phyloP scores from a whole-genome alignment of 768 basidiomycete species.

The Amanita fuliginea region DNA sequence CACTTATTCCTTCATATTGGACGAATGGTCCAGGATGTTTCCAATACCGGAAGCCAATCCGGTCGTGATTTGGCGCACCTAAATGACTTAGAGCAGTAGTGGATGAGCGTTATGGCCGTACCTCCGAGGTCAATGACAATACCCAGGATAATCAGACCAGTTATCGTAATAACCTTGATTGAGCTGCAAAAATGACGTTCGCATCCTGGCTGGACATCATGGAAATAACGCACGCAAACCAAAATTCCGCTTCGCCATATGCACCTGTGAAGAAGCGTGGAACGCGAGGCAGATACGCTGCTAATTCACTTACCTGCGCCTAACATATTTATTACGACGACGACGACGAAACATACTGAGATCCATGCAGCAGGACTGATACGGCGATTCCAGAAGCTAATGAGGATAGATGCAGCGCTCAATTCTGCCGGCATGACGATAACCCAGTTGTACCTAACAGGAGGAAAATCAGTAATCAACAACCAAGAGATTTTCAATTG shows the following conservation, averaged over 20 bases:
- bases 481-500: not conserved
- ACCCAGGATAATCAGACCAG: slow-evolving; percentile 58
- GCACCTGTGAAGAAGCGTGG: slow-evolving; percentile 27
- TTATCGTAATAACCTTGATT: slow-evolving; percentile 84
- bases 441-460: slow-evolving; percentile 44
- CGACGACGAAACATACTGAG: slow-evolving; percentile 61
- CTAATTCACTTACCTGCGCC: slow-evolving; percentile 39
- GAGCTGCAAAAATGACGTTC: slow-evolving; percentile 26
- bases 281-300: no score
- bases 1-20: slow-evolving; percentile 53
- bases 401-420: slow-evolving; percentile 64
- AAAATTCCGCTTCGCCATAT: slow-evolving; percentile 81
- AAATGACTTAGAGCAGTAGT: not conserved
- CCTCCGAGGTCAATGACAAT: slow-evolving; percentile 75
- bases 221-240: slow-evolving; percentile 58
- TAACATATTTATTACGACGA: slow-evolving; percentile 63
- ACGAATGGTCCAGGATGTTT: slow-evolving; percentile 82
- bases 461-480: slow-evolving; percentile 11
- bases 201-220: not conserved
- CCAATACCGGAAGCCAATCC: slow-evolving; percentile 72
- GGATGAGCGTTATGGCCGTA: slow-evolving; percentile 10
- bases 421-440: slow-evolving; percentile 66
- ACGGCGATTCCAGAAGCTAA: slow-evolving; percentile 56
- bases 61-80: slow-evolving; percentile 77
- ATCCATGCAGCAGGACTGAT: slow-evolving; percentile 73